Base-by-base conservation (phyloP, 352 stramenopile genomes). In the Phytophthora sansomeana region DNA sequence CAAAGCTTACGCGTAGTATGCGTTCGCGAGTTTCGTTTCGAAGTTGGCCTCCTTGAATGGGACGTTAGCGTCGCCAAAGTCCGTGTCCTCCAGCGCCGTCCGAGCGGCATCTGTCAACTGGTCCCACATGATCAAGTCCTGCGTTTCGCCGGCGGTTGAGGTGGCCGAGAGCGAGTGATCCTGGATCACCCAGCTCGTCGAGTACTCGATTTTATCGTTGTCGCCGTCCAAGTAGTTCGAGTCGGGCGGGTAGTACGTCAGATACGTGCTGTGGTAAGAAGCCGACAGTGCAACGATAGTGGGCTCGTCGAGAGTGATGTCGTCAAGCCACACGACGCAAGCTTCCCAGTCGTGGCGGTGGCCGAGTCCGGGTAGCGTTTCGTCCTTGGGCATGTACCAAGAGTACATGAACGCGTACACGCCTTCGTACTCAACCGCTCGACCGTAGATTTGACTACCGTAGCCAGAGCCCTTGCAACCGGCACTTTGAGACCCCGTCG, bases 311-410 rank as follows among this genome's bases (percentile, higher is more conserved):
- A 59, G 36, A 24, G 65, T 59, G 33, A 39, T 39, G 33, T 39
- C 10, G 53, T 76, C 60, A 51, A 80, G 53, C 75, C 75, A 83
- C 6, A 84, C 62, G 3, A 81, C 60, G 17, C 76, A 63, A 36
- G 75, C 60, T 28, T 81, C 75, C 72, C 72, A 84, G 38, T 84
- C 72, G 58, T 84, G 76, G 47, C 72, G 66, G 53, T 80, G 72
- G 1, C 69, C 75, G 5, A 72, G 30, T 2, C 47, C 51, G 4
- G 54, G 30, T 16, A 63, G 56, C 30, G 61, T 67, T 21, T 67
- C 70, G 47, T 84, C 73, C 62, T 84, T 84, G n/a, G 74, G 73
- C 58, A 81, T 74, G 67, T 82, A 82, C 67, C 74, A 80, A 9
- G 70, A 72, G 60, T 77, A 77, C 69, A 77, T 73, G 74, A 77